Base-by-base conservation (phyloP, 2,329 filamentous ascomycete genomes). In the Trichoderma lentiforme region DNA sequence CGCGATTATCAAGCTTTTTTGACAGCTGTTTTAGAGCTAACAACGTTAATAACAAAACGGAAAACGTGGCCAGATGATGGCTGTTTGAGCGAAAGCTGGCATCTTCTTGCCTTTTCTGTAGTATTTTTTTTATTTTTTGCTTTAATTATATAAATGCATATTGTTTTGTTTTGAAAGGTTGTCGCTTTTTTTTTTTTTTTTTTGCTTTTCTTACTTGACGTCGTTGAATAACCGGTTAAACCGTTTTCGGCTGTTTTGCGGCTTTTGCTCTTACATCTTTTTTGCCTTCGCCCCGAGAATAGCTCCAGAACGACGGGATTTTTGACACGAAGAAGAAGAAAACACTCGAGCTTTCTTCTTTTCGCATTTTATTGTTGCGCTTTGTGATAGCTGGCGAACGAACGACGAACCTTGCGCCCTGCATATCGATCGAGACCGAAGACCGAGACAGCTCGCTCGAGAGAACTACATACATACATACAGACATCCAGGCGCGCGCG, bases 41-140 rank as follows among this genome's bases (percentile, higher is more conserved):
- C 34, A 36, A 36, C 2, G 3, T 36, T 36, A 34, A 11, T 18
- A 26, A 5, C n/a, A 5, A n/a, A 30, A 56, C 0, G 11, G 8
- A 28, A 57, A n/a, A 67, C 64, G 64, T 67, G 64, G 51, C 64
- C 32, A 30, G 64, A 67, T 57, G 64, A 12, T n/a, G 64, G 9
- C 6, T 4, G 28, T 30, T 39, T 12, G n/a, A 53, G 21, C 24
- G 15, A 57, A 34, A 67, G 64, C 47, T 67, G 64, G 64, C 64
- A 57, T 57, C 51, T 57, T 67, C 2, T 57, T 18, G 6, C 14
- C 7, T 21, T 9, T 28, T 6, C 11, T 24, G 21, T 67, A 28
- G 12, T 32, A 5, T 32, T n/a, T 34, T 51, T 5, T 5, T 9
- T 21, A 3, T 47, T 65, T 51, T 18, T 51, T 32, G 12, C 4